A percentile compares a stretch with the other conserved stretches of the same genome.
phyloP scores from a whole-genome alignment of 192 early-diverging fungal species.

The Cetraspora pellucida region DNA sequence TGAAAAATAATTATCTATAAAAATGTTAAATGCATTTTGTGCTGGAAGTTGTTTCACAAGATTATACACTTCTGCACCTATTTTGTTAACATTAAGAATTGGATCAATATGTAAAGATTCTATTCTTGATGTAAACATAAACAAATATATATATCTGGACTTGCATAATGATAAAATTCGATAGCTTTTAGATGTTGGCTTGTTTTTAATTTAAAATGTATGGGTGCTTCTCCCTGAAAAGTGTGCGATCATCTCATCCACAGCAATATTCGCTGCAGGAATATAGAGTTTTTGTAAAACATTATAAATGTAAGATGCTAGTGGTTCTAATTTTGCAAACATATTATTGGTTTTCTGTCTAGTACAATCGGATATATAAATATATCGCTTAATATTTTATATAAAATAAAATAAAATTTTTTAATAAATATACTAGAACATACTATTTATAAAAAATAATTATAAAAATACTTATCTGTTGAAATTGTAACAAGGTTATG shows the following conservation, averaged over 20 bases:
- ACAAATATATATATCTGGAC: not conserved
- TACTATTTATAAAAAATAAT: not conserved
- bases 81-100: not conserved
- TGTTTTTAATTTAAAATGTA: not conserved
- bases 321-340: not conserved
- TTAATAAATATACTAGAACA: not conserved
- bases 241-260: not conserved
- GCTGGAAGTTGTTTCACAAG: constrained; percentile 32
- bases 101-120: not conserved
- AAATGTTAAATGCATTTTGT: constrained; percentile 18
- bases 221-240: not conserved
- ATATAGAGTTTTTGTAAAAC: not conserved
- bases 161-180: not conserved
- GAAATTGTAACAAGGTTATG: not conserved
- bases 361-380: not conserved
- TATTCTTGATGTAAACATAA: not conserved
- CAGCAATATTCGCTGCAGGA: not conserved
- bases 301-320: not conserved
- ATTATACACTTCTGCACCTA: constrained; percentile 10
- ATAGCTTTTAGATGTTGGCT: not conserved
- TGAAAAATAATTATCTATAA: constrained; percentile 39
- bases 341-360: not conserved
- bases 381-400: not conserved
- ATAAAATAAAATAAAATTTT: not conserved
- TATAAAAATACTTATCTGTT: not conserved